Evolutionary conservation across 306 rosid species (phyloP), one percentile per base, ranked within the genome.

Genomic region (Cucurbita moschata): DNA sequence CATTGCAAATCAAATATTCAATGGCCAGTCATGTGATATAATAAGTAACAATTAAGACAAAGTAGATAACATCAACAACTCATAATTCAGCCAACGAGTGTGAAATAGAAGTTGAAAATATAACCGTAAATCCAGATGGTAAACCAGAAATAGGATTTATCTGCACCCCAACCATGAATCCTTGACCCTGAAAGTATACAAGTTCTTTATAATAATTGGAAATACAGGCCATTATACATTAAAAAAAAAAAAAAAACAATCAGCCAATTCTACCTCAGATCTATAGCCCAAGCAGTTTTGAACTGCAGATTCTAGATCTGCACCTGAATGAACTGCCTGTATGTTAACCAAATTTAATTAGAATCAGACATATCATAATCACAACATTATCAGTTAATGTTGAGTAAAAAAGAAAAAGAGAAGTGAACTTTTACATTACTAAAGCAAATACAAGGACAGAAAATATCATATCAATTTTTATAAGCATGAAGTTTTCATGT

Each of bases 321-420:
- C 97, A 76, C 97, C 97, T n/a, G 97, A 94, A 85, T 94, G 96
- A 85, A 94, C 97, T 57, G 92, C 96, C 99, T 94, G 92, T 82
- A 86, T 38, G 71, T 70, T 65, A 76, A 67, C 38, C 70, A 23
- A 40, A 44, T 23, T 54, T n/a, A 59, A 74, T 5, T 39, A 64
- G 54, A 67, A 67, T 46, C 8, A 59, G 23, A 38, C 30, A 55
- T 13, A 60, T 46, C 77, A 59, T 30, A 26, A 74, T 4, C 30
- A 6, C 30, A 23, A 60, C 70, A 73, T 50, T 52, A 49, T 23
- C 65, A 2, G 18, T 15, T 15, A 35, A 61, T 62, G 47, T 10
- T 37, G n/a, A 61, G 10, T 47, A 10, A 14, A 47, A 14, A 53
- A 53, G 16, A 49, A 49, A 10, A 39, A 6, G 4, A 23, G 4